Percentiles rank a stretch among this genome's conserved stretches.
phyloP scores from a whole-genome alignment of 305 asterid genomes.

The Fraxinus greggii region DNA sequence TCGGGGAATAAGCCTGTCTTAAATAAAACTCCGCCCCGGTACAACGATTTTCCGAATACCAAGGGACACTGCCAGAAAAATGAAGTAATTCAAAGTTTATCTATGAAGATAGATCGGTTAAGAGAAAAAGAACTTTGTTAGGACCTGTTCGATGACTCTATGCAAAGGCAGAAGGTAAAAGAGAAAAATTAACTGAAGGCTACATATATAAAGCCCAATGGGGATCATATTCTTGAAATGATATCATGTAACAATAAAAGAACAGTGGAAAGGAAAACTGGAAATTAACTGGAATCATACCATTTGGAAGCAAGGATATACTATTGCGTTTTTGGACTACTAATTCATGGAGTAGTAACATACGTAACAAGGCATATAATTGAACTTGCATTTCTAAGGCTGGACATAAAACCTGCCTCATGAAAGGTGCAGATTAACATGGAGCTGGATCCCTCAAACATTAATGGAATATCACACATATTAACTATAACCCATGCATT shows the following conservation, averaged over 20 bases:
- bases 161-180: neutral
- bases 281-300: neutral
- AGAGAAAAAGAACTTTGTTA: neutral
- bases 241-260: neutral
- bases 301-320: neutral
- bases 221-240: neutral
- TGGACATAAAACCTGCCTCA: neutral
- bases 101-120: neutral
- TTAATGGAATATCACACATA: neutral
- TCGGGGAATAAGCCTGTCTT: neutral
- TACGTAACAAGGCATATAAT: neutral
- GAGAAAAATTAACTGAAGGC: neutral
- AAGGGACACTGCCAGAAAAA: neutral
- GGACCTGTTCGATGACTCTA: neutral
- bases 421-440: conserved; percentile 2
- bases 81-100: neutral
- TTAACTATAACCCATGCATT: neutral
- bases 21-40: neutral
- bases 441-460: neutral
- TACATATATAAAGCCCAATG: neutral
- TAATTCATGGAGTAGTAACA: neutral
- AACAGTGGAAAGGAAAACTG: neutral
- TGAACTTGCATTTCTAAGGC: neutral
- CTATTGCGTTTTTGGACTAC: neutral
- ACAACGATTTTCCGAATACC: neutral